Evolutionary conservation across 2,329 filamentous ascomycete species (phyloP), one percentile per base, ranked within the genome.

Genomic region (Delphinella strobiligena): DNA sequence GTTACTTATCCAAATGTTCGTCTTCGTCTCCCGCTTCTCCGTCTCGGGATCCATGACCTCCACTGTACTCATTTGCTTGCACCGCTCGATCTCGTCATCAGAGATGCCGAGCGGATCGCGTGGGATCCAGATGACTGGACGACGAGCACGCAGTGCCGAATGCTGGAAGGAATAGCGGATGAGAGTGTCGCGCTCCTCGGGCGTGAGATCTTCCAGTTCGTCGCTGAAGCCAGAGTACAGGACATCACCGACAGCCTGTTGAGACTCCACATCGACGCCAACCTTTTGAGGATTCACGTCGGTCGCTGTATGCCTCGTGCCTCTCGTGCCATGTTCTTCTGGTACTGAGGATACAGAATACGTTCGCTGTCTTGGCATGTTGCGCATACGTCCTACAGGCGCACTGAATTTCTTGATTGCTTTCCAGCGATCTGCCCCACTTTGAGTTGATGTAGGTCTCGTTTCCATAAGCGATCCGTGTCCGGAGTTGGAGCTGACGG

Each of bases 51-150:
- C 41, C 17, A 39, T 40, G 14, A 51, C 38, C 11, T 71, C 69
- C 31, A 63, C 70, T 43, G 83, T 75, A 54, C 80, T 89, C 56
- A 87, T 82, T 35, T 71, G 69, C 47, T 79, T 72, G 5, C 87
- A 94, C 27, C 83, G 71, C 53, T 71, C 71, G 33, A 96, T 81
- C 64, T 98, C 91, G 50, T 96, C 89, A 51, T 93, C 86, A 48
- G 83, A 87, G 42, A 98, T 75, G 4, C 91, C 91, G 4, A 96
- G 61, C 49, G 91, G 82, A 54, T 98, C 91, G 9, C 81, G 76
- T 0, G 91, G 91, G 33, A 98, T 84, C 91, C 91, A 98, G 18
- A 98, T 79, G 0, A 84, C 85, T 0, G 91, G 91, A 38, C 87
- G 74, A 38, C 82, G 75, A 1, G 88, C 84, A 7, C 91, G 78